A percentile compares a stretch with the other conserved stretches of the same genome.
These are phyloP conservation scores for Rasamsonia emersonii DNA, from an alignment of 2,329 filamentous ascomycete genomes.

Conservation along the genomic window DNA sequence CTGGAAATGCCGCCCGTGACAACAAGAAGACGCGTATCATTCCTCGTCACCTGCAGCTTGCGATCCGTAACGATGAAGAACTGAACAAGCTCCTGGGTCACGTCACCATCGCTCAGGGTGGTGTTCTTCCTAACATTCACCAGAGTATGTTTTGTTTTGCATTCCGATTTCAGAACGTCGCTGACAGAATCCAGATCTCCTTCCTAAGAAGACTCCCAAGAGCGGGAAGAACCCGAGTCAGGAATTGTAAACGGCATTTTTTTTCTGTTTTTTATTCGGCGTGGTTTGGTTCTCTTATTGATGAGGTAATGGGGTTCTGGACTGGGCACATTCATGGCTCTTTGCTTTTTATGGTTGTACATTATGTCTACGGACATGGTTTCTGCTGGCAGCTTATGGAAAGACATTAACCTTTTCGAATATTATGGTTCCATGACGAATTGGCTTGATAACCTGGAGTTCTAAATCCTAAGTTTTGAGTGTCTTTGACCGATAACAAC, in stretches of 20 bases:
- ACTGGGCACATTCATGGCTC: constrained; percentile 49
- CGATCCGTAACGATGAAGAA: constrained; percentile 99
- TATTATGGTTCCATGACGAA: constrained; percentile 7
- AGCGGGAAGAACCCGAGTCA: constrained; percentile 84
- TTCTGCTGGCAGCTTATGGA: constrained; percentile 32
- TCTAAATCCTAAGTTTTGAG: neutral
- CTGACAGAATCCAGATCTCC: constrained; percentile 61
- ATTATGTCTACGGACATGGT: constrained; percentile 52
- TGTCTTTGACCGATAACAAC: too few relatives aligned
- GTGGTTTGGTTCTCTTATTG: constrained; percentile 57
- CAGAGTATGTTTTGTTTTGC: constrained; percentile 60
- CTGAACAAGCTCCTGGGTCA: constrained; percentile 97
- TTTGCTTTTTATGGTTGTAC: constrained; percentile 51
- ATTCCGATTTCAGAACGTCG: neutral
- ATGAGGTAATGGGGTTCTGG: constrained; percentile 71
- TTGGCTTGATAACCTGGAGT: constrained; percentile 2
- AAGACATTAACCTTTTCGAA: constrained; percentile 13
- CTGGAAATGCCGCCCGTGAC: constrained; percentile 96
- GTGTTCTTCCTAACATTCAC: constrained; percentile 95
- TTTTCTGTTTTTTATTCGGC: constrained; percentile 60
- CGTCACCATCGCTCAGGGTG: constrained; percentile 93
- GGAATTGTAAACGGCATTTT: constrained; percentile 68
- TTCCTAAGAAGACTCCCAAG: constrained; percentile 99
- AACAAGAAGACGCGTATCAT: constrained; percentile 99
- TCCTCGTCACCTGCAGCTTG: constrained; percentile 94